Percentiles rank a stretch among this genome's conserved stretches.
Evolutionary conservation across 2,329 filamentous ascomycete genomes (phyloP).

Genomic region (Akanthomyces muscarius): DNA sequence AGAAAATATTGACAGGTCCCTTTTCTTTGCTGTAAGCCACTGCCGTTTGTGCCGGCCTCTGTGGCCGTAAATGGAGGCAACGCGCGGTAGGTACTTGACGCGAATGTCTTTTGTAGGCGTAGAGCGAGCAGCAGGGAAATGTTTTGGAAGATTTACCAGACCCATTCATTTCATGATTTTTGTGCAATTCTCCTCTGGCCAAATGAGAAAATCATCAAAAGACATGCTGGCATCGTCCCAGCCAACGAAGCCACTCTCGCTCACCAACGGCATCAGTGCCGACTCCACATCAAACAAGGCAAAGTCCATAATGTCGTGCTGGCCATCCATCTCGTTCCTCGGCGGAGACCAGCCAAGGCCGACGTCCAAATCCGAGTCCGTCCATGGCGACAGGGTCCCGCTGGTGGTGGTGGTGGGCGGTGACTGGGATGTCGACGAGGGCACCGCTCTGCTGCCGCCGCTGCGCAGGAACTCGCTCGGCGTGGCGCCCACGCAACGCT

Average conservation of each 20-base stretch:
- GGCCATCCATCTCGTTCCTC: neutral
- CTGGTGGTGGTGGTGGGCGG: constrained; percentile 11
- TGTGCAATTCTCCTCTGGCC: constrained; percentile 16
- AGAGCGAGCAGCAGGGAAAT: too few species aligned
- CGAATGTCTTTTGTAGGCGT: neutral
- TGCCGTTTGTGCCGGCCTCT: constrained; percentile 3
- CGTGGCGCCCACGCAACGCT: constrained; percentile 49
- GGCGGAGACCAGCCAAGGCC: neutral
- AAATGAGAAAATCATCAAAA: constrained; percentile 23
- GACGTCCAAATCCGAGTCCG: constrained; percentile 1
- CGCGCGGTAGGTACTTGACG: too few species aligned
- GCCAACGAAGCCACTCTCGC: neutral
- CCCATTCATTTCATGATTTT: neutral
- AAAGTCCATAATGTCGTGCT: neutral
- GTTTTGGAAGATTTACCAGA: neutral
- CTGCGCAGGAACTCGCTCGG: constrained; percentile 32
- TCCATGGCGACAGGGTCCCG: constrained; percentile 14
- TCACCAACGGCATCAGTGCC: neutral
- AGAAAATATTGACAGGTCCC: neutral
- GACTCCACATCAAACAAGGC: constrained; percentile 6
- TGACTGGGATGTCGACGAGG: neutral
- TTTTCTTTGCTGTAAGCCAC: neutral
- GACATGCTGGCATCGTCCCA: constrained; percentile 13
- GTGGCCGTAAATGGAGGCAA: neutral
- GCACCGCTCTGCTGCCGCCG: neutral